Conservation (phyloP, 768 basidiomycete species). For the Kwoniella shandongensis region DNA sequence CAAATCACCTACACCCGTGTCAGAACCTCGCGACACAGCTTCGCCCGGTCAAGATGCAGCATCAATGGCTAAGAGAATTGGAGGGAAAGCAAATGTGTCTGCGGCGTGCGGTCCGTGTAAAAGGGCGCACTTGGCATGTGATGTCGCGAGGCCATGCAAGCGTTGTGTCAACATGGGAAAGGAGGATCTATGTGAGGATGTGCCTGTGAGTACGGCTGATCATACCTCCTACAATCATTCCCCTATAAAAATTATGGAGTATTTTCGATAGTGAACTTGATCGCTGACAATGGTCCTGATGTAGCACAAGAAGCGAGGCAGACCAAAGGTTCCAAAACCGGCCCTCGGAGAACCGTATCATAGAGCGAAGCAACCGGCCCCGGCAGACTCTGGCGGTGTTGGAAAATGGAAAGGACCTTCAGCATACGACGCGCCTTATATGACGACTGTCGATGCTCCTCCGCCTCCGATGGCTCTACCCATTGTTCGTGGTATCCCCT, state of each 20-base stretch:
- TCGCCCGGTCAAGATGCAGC: constrained; percentile 20
- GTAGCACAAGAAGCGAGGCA: constrained; percentile 46
- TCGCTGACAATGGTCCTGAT: neutral
- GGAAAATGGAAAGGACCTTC: constrained; percentile 29
- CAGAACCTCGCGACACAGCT: constrained; percentile 12
- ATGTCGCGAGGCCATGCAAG: constrained; percentile 42
- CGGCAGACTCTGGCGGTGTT: constrained; percentile 7
- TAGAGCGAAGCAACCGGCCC: constrained; percentile 12
- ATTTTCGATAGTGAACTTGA: neutral
- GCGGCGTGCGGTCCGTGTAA: constrained; percentile 47
- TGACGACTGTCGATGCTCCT: constrained; percentile 17
- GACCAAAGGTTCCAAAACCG: constrained; percentile 37
- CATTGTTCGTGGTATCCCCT: constrained; percentile 7
- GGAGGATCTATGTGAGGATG: constrained; percentile 42
- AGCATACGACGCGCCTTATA: constrained; percentile 21
- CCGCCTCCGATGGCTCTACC: constrained; percentile 10
- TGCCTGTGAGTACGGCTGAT: constrained; percentile 40
- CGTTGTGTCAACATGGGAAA: constrained; percentile 45
- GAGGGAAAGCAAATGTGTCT: constrained; percentile 42
- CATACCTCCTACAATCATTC: neutral
- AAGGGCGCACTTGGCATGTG: constrained; percentile 45
- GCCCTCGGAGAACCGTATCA: constrained; percentile 31
- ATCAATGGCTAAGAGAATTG: constrained; percentile 25
- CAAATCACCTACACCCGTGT: constrained; percentile 13
- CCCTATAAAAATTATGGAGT: neutral